Conservation (phyloP, 2,329 filamentous ascomycete genomes). For the Cryoendolithus antarcticus region DNA sequence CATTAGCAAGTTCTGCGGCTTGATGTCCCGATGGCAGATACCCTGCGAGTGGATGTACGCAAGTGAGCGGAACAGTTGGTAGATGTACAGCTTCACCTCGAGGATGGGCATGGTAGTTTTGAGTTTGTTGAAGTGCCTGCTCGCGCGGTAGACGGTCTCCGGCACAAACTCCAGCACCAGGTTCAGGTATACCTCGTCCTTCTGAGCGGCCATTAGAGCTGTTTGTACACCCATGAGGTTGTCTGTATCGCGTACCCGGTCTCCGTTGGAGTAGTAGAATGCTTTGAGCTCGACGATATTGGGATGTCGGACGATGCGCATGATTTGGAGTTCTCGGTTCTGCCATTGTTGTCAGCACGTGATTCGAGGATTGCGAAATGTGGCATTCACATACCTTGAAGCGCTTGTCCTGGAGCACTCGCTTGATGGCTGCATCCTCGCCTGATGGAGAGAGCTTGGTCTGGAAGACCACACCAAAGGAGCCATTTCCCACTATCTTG, state of each 20-base stretch:
- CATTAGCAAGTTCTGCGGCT: conserved; percentile 91
- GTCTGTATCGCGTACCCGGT: conserved; percentile 54
- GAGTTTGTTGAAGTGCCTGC: conserved; percentile 99
- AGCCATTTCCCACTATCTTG: conserved; percentile 98
- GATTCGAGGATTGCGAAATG: conserved; percentile 12
- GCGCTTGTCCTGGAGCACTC: conserved; percentile 95
- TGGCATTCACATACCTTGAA: conserved; percentile 63
- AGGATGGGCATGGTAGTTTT: conserved; percentile 99
- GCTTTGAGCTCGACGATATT: conserved; percentile 99
- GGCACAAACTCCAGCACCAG: conserved; percentile 96
- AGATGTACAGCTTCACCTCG: conserved; percentile 98
- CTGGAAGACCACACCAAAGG: conserved; percentile 97
- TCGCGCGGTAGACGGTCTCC: conserved; percentile 95
- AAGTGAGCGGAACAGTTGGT: conserved; percentile 95
- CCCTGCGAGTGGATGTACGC: conserved; percentile 99
- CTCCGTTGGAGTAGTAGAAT: conserved; percentile 98
- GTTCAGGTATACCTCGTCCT: conserved; percentile 98
- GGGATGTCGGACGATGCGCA: conserved; percentile 96
- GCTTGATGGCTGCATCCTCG: conserved; percentile 97
- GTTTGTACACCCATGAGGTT: conserved; percentile 24
- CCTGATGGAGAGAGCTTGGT: conserved; percentile 96
- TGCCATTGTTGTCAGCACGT: conserved; percentile 31
- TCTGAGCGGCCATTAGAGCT: conserved; percentile 26
- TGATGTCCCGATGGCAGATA: conserved; percentile 98
- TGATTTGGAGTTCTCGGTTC: conserved; percentile 99